Percentiles rank a stretch among this genome's conserved stretches.
These are phyloP conservation scores for Diaporthe nobilis DNA, from an alignment of 2,329 filamentous ascomycete genomes.

Conservation along the genomic window DNA sequence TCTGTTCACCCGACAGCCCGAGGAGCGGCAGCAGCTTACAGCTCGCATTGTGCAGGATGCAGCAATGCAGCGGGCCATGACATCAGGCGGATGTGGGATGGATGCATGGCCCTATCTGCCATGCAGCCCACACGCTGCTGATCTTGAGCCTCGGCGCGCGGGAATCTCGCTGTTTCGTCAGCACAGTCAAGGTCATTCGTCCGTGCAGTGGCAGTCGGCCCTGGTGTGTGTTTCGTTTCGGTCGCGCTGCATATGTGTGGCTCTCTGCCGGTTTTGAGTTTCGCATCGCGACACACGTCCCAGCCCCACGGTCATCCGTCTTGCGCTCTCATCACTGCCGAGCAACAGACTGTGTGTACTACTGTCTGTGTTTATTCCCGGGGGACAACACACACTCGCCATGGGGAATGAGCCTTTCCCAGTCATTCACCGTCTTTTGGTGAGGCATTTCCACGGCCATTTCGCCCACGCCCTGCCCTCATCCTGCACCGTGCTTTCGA, in stretches of 20 bases:
- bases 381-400: neutral
- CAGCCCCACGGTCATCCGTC: neutral
- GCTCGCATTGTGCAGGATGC: neutral
- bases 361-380: neutral
- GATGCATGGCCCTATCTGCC: neutral
- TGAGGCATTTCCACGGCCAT: conserved; percentile 33
- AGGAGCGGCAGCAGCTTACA: neutral
- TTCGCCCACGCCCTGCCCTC: conserved; percentile 6
- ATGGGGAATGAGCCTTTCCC: neutral
- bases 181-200: neutral
- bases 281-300: conserved; percentile 13
- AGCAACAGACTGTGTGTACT: neutral
- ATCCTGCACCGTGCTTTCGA: conserved; percentile 23
- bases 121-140: neutral
- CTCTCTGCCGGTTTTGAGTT: conserved; percentile 13
- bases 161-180: conserved; percentile 1
- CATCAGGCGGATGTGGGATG: conserved; percentile 28
- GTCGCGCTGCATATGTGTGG: neutral
- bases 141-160: conserved; percentile 16
- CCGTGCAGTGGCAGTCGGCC: neutral
- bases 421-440: conserved; percentile 36
- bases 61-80: conserved; percentile 21
- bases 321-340: conserved; percentile 1
- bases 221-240: neutral
- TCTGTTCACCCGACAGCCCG: conserved; percentile 18